Percentiles rank a stretch among this genome's conserved stretches.
phyloP scores from a whole-genome alignment of 2,329 filamentous ascomycete species.

The Pyricularia grisea region DNA sequence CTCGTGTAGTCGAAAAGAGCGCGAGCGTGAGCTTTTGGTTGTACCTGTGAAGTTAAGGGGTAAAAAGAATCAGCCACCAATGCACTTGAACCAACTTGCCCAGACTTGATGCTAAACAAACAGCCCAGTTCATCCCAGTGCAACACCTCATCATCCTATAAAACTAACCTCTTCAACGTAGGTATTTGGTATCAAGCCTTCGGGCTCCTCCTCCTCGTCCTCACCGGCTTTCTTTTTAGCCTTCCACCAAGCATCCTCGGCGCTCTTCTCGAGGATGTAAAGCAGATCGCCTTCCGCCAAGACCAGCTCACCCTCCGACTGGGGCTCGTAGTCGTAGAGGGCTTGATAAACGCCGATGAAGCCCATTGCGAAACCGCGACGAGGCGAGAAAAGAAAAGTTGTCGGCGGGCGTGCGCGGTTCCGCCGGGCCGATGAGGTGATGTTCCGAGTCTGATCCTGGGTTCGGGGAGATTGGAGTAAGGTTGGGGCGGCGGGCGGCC shows the following conservation, averaged over 20 bases:
- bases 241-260: conserved; percentile 84
- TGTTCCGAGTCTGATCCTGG: not conserved
- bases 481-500: not conserved
- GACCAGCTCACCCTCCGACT: conserved; percentile 15
- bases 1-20: conserved; percentile 97
- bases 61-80: not conserved
- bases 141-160: not conserved
- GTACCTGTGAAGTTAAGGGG: conserved; percentile 31
- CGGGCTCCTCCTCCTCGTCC: conserved; percentile 84
- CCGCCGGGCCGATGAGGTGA: not conserved
- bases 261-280: conserved; percentile 44
- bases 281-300: conserved; percentile 14
- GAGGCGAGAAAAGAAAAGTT: not conserved
- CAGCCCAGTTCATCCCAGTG: not conserved
- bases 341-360: conserved; percentile 15
- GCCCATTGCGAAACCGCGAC: conserved; percentile 9
- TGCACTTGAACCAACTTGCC: not conserved
- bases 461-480: not conserved
- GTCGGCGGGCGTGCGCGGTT: not conserved
- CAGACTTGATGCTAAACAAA: not conserved
- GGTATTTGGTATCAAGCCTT: conserved; percentile 85
- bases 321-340: conserved; percentile 16
- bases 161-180: conserved; percentile 82
- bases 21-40: conserved; percentile 57
- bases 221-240: conserved; percentile 80